phyloP scores from a whole-genome alignment of 495 filamentous ascomycete species.

The Halenospora varia region DNA sequence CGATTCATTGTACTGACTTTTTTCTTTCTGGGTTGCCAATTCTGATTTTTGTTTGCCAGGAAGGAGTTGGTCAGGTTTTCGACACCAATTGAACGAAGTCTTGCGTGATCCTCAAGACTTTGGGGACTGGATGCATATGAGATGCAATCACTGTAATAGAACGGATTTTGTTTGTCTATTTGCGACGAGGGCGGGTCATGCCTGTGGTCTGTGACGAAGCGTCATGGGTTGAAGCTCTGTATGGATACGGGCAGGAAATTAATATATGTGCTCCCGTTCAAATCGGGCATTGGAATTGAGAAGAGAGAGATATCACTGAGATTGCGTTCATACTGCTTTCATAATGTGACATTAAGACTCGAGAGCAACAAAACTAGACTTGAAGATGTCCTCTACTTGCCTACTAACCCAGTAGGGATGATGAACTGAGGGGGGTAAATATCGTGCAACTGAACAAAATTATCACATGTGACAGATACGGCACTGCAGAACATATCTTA shows the following conservation, averaged over 20 bases:
- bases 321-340: neutral
- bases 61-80: constrained; percentile 18
- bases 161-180: constrained; percentile 7
- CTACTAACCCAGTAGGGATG: too few relatives aligned
- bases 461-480: neutral
- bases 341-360: neutral
- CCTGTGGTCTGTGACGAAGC: constrained; percentile 6
- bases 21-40: neutral
- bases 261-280: constrained; percentile 17
- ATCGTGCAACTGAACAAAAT: too few relatives aligned
- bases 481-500: neutral
- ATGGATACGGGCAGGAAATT: constrained; percentile 21
- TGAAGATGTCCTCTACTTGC: neutral
- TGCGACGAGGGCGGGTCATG: constrained; percentile 2
- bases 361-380: neutral
- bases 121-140: constrained; percentile 1
- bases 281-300: constrained; percentile 3
- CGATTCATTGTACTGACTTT: constrained; percentile 12
- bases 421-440: too few relatives aligned
- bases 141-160: constrained; percentile 20
- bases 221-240: constrained; percentile 5
- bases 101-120: neutral
- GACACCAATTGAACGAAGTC: neutral
- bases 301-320: neutral
- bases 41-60: neutral